These are phyloP conservation scores for Boletellus emodensis DNA, from an alignment of 768 basidiomycete genomes.

Conservation along the genomic window DNA sequence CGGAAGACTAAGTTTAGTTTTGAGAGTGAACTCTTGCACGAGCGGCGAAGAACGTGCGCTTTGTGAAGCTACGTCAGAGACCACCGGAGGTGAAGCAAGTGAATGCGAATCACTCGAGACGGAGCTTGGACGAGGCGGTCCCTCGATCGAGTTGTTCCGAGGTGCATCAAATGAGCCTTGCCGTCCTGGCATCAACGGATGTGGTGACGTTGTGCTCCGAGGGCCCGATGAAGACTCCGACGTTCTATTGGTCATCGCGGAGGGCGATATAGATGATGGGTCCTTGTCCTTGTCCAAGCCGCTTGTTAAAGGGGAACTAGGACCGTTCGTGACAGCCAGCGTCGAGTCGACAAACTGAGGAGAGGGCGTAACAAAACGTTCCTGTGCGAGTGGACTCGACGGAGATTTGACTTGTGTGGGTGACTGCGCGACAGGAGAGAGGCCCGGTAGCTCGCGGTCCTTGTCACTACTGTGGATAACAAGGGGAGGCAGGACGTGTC, in stretches of 20 bases:
- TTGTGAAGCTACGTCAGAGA: conserved; percentile 37
- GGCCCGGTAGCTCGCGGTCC: neutral
- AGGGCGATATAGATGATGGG: conserved; percentile 5
- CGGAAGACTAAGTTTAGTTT: conserved; percentile 65
- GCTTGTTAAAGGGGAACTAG: conserved; percentile 10
- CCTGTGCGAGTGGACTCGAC: conserved; percentile 36
- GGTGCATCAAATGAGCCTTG: conserved; percentile 19
- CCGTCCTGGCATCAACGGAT: conserved; percentile 8
- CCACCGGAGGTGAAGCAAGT: conserved; percentile 39
- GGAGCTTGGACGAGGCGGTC: conserved; percentile 16
- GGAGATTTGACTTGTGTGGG: conserved; percentile 28
- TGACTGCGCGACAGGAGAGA: conserved; percentile 31
- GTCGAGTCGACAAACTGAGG: conserved; percentile 2
- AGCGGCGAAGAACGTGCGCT: conserved; percentile 24
- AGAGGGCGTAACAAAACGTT: conserved; percentile 3
- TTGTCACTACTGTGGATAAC: conserved; percentile 4
- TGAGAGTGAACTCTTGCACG: conserved; percentile 36
- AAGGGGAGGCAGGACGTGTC: conserved; percentile 19
- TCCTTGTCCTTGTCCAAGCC: conserved; percentile 22
- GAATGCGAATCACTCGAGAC: conserved; percentile 33
- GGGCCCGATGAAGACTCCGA: conserved; percentile 15
- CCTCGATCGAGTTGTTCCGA: conserved; percentile 19
- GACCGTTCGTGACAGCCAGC: conserved; percentile 1
- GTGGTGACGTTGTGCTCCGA: conserved; percentile 10
- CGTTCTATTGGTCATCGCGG: conserved; percentile 1